Evolutionary conservation across 208 protist species (phyloP), one percentile per base, ranked within the genome.

Genomic region (Acanthamoeba sp.): DNA sequence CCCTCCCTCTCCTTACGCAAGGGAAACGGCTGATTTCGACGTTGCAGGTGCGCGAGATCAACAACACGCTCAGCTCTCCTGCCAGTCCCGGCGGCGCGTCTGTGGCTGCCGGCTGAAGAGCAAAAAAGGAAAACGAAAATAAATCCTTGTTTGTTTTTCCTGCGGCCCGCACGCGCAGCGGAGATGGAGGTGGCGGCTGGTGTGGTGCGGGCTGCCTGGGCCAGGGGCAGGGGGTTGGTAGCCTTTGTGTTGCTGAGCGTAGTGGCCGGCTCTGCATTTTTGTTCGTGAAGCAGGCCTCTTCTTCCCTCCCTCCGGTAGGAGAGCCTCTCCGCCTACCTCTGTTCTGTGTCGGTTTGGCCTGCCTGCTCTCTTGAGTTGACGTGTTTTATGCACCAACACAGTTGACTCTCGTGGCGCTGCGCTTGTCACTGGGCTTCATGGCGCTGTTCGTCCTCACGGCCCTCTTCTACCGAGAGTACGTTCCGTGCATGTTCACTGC

Each of bases 211-310:
- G 57, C 57, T 27, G 57, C n/a, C 4, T 22, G 57, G 24, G 24
- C 3, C n/a, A 66, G n/a, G 6, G 57, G 57, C 16, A 66, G 24
- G n/a, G 64, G 64, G 6, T 38, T 73, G 64, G 32, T 73, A 9
- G 73, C 73, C 73, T 82, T 82, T 50, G 32, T 82, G 36, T 2
- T 50, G 32, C 38, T 82, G 16, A 82, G 73, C 27, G 12, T 82
- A 22, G 73, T 82, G 10, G 73, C 73, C 40, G 73, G 73, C 36
- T 82, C 73, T 18, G 73, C 73, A 2, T 82, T 82, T 38, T 29
- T 82, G 2, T 82, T 82, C 73, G 42, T 82, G 5, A 82, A 82
- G 73, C 73, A 82, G 38, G 73, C 73, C 42, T 82, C 73, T 10
- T 20, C 73, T 24, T 42, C 73, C n/a, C 2, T 82, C n/a, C 73